These are phyloP conservation scores for Pochonia chlamydosporia DNA, from an alignment of 2,329 filamentous ascomycete genomes.

Conservation along the genomic window DNA sequence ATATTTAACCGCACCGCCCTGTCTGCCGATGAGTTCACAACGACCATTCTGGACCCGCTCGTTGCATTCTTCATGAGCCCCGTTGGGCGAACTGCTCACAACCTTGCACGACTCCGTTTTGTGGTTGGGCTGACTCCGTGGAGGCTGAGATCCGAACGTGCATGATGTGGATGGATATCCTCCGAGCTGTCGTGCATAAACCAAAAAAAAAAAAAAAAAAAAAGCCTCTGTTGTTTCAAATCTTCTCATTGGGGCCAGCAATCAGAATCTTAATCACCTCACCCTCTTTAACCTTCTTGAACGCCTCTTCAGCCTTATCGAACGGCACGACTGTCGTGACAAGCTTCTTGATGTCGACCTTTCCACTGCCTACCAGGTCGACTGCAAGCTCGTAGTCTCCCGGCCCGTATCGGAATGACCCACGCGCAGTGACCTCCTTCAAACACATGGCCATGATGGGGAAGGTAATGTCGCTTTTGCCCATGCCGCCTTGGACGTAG, in stretches of 20 bases:
- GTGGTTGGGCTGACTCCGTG: neutral
- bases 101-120: neutral
- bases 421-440: constrained; percentile 83
- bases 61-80: too few relatives aligned
- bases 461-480: constrained; percentile 79
- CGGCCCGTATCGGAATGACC: constrained; percentile 82
- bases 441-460: constrained; percentile 85
- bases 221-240: neutral
- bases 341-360: constrained; percentile 75
- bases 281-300: constrained; percentile 78
- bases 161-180: neutral
- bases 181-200: too few relatives aligned
- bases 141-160: neutral
- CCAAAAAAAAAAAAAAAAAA: too few relatives aligned
- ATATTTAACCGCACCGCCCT: too few relatives aligned
- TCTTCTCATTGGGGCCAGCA: constrained; percentile 56
- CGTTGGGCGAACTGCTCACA: neutral
- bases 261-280: constrained; percentile 70
- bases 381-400: constrained; percentile 86
- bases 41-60: too few relatives aligned
- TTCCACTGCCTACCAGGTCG: constrained; percentile 65
- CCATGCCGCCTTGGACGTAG: constrained; percentile 88
- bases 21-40: too few relatives aligned
- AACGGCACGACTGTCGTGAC: constrained; percentile 76
- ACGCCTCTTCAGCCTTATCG: constrained; percentile 76